phyloP scores from a whole-genome alignment of 345 rosid species.

The Bretschneidera sinensis region DNA sequence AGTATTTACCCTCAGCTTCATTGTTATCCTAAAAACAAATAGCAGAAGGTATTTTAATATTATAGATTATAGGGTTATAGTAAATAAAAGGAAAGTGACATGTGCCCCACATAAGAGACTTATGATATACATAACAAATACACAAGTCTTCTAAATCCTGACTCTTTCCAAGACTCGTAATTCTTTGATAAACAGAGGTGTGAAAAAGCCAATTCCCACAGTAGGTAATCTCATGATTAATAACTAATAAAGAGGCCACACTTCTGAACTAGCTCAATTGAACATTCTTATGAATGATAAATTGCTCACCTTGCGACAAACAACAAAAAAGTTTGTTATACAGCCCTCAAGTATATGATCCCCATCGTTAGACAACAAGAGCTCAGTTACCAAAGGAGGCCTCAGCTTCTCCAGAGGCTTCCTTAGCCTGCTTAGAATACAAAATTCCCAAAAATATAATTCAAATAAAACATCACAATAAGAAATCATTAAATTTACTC shows the following conservation, averaged over 20 bases:
- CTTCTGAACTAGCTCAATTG: neutral
- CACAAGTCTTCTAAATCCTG: neutral
- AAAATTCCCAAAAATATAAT: slow-evolving; percentile 11
- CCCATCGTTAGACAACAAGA: too few relatives aligned
- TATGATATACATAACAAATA: too few relatives aligned
- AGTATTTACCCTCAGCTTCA: slow-evolving; percentile 17
- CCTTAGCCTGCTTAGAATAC: slow-evolving; percentile 48
- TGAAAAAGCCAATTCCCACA: too few relatives aligned
- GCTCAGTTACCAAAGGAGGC: slow-evolving; percentile 57
- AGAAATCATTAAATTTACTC: neutral
- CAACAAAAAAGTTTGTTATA: slow-evolving; percentile 63
- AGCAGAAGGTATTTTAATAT: neutral
- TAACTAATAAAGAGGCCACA: neutral
- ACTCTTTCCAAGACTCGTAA: neutral
- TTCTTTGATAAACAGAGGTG: neutral
- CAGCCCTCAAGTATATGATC: slow-evolving; percentile 80
- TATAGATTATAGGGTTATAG: too few relatives aligned
- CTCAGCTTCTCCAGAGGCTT: slow-evolving; percentile 76
- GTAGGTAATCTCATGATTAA: neutral
- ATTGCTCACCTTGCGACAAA: slow-evolving; percentile 53
- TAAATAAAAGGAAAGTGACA: neutral
- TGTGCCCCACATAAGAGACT: too few relatives aligned
- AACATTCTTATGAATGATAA: neutral
- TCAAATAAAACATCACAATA: neutral
- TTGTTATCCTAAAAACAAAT: slow-evolving; percentile 29